Evolutionary conservation across 352 stramenopile genomes (phyloP), one percentile per base, ranked within the genome.

Genomic region (Pythium volutum): DNA sequence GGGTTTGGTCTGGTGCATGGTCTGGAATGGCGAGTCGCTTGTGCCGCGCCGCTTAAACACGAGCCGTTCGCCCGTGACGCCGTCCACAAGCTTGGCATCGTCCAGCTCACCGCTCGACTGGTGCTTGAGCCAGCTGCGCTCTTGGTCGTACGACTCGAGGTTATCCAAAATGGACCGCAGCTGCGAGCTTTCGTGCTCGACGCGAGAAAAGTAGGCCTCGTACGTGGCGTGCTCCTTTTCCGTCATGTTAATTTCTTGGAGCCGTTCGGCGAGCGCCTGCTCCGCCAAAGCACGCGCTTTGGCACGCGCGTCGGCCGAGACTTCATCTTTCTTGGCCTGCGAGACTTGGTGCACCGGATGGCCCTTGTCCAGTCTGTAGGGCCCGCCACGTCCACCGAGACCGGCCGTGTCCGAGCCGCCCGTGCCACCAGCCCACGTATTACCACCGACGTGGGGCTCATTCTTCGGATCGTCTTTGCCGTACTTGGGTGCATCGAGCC

Each of bases 391-490:
- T 6, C 96, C 96, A 62, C 96, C 96, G 7, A 99, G 76, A 6
- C 89, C 89, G 2, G 89, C 89, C 5, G 95, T 98, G 66, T 98
- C 92, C 8, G 82, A 97, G 18, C 95, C 95, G 36, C 95, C 94
- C 27, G 89, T 97, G 34, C 96, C 81, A 59, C 96, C 75, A n/a
- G 93, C 93, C 93, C 93, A 98, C 22, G 83, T 96, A 71, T 98
- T 98, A 33, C 95, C 94, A 47, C 96, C 95, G 15, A 99, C 84
- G 73, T 99, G 96, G 15, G 89, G 81, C 20, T 91, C 84, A 67
- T 98, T 98, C 29, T 97, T 90, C 18, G 88, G 82, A 64, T 99
- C 96, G 20, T 95, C 85, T 73, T 98, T 98, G 39, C 96, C 95
- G 62, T 96, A 75, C 69, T 99, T 99, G 1, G 96, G 95, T 15